Conservation (phyloP, 1,139 yeast species). For the Saccharomyces hybrid region DNA sequence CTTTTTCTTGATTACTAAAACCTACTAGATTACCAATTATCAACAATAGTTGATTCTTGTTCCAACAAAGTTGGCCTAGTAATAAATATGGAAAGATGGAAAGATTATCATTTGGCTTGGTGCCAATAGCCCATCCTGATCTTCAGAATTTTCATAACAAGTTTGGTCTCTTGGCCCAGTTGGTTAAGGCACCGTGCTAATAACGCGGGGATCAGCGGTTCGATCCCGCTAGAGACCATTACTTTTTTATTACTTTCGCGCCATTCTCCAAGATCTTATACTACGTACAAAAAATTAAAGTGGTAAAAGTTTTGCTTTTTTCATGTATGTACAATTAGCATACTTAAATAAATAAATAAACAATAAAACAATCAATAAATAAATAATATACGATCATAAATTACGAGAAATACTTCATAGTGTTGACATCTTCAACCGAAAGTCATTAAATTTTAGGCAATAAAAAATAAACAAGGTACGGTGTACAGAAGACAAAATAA, state of each 20-base stretch:
- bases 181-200: slow-evolving; percentile 29
- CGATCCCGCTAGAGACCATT: slow-evolving; percentile 28
- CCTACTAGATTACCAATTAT: too few relatives aligned
- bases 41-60: too few relatives aligned
- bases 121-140: too few relatives aligned
- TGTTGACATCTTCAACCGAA: neutral
- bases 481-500: neutral
- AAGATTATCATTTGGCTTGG: too few relatives aligned
- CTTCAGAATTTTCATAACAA: neutral
- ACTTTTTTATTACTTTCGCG: neutral
- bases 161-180: slow-evolving; percentile 26
- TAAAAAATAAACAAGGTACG: neutral
- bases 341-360: neutral
- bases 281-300: neutral
- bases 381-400: neutral
- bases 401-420: neutral
- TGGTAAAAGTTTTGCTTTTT: neutral
- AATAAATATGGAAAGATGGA: too few relatives aligned
- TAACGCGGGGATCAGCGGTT: slow-evolving; percentile 29
- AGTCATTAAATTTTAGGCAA: neutral
- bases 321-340: neutral
- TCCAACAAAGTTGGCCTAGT: too few relatives aligned
- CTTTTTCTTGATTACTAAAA: too few relatives aligned
- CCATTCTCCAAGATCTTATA: neutral
- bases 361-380: slow-evolving; percentile 1